Conservation (phyloP, 1,284 basidiomycete species). For the Somion occarium region DNA sequence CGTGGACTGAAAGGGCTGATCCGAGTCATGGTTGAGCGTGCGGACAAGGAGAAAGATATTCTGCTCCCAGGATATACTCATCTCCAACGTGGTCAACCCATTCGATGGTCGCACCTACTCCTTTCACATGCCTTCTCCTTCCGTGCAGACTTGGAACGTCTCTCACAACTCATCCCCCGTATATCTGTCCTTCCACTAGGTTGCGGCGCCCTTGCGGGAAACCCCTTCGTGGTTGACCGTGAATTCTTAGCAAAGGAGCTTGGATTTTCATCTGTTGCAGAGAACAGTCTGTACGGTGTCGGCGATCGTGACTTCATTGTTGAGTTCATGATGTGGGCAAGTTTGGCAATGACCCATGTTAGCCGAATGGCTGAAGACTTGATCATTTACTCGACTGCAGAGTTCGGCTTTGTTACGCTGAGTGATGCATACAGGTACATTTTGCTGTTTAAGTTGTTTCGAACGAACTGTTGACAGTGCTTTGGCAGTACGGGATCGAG, state of each 20-base stretch:
- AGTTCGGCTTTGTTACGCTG: slow-evolving; percentile 92
- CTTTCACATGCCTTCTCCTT: slow-evolving; percentile 95
- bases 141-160: slow-evolving; percentile 81
- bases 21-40: slow-evolving; percentile 85
- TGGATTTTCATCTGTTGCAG: slow-evolving; percentile 78
- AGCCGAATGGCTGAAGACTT: slow-evolving; percentile 95
- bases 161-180: slow-evolving; percentile 81
- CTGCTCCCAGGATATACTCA: slow-evolving; percentile 97
- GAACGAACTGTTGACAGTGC: too few species aligned
- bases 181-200: slow-evolving; percentile 93
- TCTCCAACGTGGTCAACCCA: slow-evolving; percentile 95
- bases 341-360: slow-evolving; percentile 89
- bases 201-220: slow-evolving; percentile 92
- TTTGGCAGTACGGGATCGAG: slow-evolving; percentile 94
- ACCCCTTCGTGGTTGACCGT: slow-evolving; percentile 90
- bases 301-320: slow-evolving; percentile 96
- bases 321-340: slow-evolving; percentile 97
- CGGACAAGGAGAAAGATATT: slow-evolving; percentile 87
- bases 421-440: slow-evolving; percentile 92
- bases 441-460: not conserved
- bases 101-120: slow-evolving; percentile 96
- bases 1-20: slow-evolving; percentile 76
- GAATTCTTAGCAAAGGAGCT: slow-evolving; percentile 86
- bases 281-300: slow-evolving; percentile 95
- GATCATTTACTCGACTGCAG: slow-evolving; percentile 94